Evolutionary conservation across 805 yeast genomes (phyloP).

Genomic region (Schwanniomyces occidentalis): DNA sequence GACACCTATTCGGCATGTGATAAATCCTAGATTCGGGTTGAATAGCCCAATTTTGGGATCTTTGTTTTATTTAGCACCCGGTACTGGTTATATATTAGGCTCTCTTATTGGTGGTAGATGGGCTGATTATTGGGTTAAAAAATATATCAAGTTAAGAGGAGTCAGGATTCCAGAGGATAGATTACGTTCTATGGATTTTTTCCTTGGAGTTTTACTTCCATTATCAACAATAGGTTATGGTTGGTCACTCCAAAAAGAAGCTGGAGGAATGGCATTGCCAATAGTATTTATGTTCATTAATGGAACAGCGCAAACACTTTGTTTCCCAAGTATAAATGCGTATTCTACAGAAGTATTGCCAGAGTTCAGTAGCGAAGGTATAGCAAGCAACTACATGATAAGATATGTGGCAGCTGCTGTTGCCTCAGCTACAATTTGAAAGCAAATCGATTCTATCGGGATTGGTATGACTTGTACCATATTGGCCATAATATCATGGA

Average conservation of each 20-base stretch:
- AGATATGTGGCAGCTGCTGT: conserved; percentile 53
- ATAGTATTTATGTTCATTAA: conserved; percentile 47
- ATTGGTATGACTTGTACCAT: conserved; percentile 59
- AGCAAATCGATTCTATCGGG: conserved; percentile 49
- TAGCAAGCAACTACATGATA: conserved; percentile 53
- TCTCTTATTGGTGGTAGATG: conserved; percentile 59
- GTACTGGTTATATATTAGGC: conserved; percentile 21
- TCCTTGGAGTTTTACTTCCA: conserved; percentile 47
- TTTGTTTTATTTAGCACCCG: conserved; percentile 8
- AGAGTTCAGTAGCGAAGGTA: conserved; percentile 53
- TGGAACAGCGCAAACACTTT: conserved; percentile 52
- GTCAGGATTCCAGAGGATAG: conserved; percentile 55
- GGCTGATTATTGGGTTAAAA: conserved; percentile 49
- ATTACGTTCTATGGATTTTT: conserved; percentile 17
- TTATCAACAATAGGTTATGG: conserved; percentile 50
- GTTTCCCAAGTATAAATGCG: conserved; percentile 54
- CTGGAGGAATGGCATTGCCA: conserved; percentile 59
- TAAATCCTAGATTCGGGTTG: conserved; percentile 5
- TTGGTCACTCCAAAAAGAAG: conserved; percentile 48
- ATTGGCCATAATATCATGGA: conserved; percentile 42
- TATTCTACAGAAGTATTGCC: conserved; percentile 63
- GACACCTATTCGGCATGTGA: conserved; percentile 8
- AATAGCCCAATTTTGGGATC: conserved; percentile 2
- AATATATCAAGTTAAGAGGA: conserved; percentile 43
- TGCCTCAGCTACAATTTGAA: conserved; percentile 50